phyloP scores from a whole-genome alignment of 805 yeast species.

The Yarrowia hollandica region DNA sequence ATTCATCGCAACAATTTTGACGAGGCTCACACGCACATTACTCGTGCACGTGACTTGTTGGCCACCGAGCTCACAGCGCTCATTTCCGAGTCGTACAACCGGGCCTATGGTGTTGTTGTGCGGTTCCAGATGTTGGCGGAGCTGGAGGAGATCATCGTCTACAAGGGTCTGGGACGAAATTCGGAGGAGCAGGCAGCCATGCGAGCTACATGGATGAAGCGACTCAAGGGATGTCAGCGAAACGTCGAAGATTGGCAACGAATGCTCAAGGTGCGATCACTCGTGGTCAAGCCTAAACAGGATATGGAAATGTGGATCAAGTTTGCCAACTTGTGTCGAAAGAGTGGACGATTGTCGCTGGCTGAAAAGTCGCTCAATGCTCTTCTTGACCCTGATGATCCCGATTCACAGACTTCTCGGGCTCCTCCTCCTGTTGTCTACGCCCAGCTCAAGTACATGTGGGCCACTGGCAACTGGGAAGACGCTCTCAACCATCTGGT shows the following conservation, averaged over 20 bases:
- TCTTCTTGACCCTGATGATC: conserved; percentile 71
- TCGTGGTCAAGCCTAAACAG: conserved; percentile 91
- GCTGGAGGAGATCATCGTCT: conserved; percentile 88
- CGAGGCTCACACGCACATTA: conserved; percentile 75
- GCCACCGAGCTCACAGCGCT: conserved; percentile 93
- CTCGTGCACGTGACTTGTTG: conserved; percentile 80
- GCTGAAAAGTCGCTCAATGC: conserved; percentile 89
- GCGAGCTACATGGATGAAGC: conserved; percentile 90
- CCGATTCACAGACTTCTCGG: conserved; percentile 52
- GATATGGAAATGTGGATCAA: conserved; percentile 98
- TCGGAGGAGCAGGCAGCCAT: conserved; percentile 76
- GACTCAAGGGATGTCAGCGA: conserved; percentile 89
- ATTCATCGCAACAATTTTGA: conserved; percentile 83
- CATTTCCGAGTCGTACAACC: conserved; percentile 91
- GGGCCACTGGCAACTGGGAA: conserved; percentile 89
- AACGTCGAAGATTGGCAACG: conserved; percentile 99
- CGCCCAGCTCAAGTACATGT: conserved; percentile 93
- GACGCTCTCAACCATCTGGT: conserved; percentile 85
- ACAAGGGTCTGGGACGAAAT: conserved; percentile 79
- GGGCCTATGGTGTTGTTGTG: conserved; percentile 96
- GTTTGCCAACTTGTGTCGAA: conserved; percentile 93
- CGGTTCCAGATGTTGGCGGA: conserved; percentile 97
- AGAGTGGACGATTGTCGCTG: conserved; percentile 85
- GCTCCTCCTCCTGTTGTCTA: conserved; percentile 97
- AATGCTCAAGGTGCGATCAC: conserved; percentile 85